These are phyloP conservation scores for Ambrosia trifida DNA, from an alignment of 129 eudicot species.

Conservation along the genomic window DNA sequence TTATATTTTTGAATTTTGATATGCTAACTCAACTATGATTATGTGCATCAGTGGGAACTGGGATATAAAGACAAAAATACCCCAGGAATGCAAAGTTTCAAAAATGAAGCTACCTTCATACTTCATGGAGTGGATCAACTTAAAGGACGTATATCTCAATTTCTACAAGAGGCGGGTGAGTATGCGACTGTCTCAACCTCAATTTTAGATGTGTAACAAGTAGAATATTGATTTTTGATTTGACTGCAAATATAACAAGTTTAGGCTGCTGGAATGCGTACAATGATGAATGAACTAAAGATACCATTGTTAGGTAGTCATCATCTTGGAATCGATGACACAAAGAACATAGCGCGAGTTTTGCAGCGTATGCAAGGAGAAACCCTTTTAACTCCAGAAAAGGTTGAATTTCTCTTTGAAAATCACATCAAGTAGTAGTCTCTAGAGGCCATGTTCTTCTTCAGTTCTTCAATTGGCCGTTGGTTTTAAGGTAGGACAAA, in stretches of 20 bases:
- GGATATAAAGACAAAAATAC: slow-evolving; percentile 94
- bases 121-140: slow-evolving; percentile 95
- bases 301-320: slow-evolving; percentile 75
- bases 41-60: slow-evolving; percentile 75
- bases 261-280: slow-evolving; percentile 90
- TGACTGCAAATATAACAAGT: slow-evolving; percentile 11
- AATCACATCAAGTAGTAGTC: slow-evolving; percentile 54
- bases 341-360: slow-evolving; percentile 79
- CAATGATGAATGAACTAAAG: slow-evolving; percentile 77
- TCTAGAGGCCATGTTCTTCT: neutral
- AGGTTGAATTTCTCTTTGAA: slow-evolving; percentile 63
- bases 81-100: slow-evolving; percentile 71
- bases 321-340: slow-evolving; percentile 94
- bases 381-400: slow-evolving; percentile 21
- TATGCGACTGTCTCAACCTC: slow-evolving; percentile 18
- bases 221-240: slow-evolving; percentile 9
- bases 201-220: neutral
- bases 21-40: slow-evolving; percentile 31
- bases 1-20: neutral
- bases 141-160: slow-evolving; percentile 83
- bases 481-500: neutral
- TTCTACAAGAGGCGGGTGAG: slow-evolving; percentile 88
- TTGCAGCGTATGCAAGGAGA: slow-evolving; percentile 76
- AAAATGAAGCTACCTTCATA: slow-evolving; percentile 73
- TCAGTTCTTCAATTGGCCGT: neutral